These are phyloP conservation scores for Eucalyptus shirleyi DNA, from an alignment of 345 rosid genomes.

Conservation along the genomic window DNA sequence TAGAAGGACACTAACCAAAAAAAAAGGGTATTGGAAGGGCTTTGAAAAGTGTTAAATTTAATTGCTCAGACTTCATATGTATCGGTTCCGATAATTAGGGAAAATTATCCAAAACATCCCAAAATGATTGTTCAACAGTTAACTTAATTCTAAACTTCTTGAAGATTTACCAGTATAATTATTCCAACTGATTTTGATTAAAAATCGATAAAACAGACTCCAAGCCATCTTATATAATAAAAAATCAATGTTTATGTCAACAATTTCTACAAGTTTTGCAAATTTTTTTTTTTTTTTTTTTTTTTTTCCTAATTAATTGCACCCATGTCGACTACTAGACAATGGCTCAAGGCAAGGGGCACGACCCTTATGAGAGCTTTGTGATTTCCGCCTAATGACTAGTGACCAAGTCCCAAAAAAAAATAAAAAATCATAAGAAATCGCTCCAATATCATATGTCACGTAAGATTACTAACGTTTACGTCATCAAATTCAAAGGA, in stretches of 20 bases:
- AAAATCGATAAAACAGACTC: background rate
- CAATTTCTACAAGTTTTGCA: too few species aligned
- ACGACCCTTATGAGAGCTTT: rapidly evolving
- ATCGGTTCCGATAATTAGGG: rapidly evolving
- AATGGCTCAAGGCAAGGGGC: background rate
- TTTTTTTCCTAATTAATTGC: rapidly evolving
- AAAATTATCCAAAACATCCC: rapidly evolving
- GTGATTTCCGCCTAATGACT: rapidly evolving
- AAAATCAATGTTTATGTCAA: too few species aligned
- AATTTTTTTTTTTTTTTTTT: rapidly evolving
- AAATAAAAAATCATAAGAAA: rapidly evolving
- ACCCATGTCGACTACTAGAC: background rate
- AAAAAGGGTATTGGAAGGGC: background rate
- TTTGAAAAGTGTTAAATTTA: background rate
- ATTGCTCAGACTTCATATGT: rapidly evolving
- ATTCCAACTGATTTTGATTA: rapidly evolving
- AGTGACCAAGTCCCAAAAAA: rapidly evolving
- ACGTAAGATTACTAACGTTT: rapidly evolving
- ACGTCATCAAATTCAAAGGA: too few species aligned
- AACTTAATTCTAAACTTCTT: background rate
- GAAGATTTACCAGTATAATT: rapidly evolving
- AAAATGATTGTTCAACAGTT: rapidly evolving
- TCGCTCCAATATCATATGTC: rapidly evolving
- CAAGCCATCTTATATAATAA: rapidly evolving
- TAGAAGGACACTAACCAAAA: background rate